These are phyloP conservation scores for Cynanchum wilfordii DNA, from an alignment of 257 asterid species.

Conservation along the genomic window DNA sequence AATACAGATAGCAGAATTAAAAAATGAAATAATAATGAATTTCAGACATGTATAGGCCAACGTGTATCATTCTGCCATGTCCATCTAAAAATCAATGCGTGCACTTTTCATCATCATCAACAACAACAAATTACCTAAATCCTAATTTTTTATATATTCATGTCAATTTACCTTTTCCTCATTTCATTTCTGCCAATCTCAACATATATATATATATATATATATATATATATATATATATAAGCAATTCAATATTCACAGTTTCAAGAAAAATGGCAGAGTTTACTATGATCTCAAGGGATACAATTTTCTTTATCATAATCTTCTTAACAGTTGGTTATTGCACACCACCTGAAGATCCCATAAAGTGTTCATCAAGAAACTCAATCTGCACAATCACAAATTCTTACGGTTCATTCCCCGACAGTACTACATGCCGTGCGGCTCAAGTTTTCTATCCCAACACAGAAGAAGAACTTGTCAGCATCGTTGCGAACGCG, in stretches of 20 bases:
- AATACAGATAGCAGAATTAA: no score
- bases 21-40: neutral
- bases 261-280: neutral
- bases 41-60: neutral
- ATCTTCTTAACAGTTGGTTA: neutral
- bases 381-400: conserved; percentile 55
- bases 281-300: neutral
- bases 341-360: conserved; percentile 46
- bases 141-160: neutral
- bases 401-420: conserved; percentile 50
- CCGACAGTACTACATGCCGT: conserved; percentile 48
- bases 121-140: neutral
- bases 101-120: neutral
- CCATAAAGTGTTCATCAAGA: conserved; percentile 30
- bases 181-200: neutral
- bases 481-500: conserved; percentile 44
- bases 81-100: neutral
- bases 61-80: neutral
- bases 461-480: conserved; percentile 36
- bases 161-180: neutral
- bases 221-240: no score
- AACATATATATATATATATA: no score
- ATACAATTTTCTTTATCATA: neutral
- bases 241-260: no score
- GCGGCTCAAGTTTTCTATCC: conserved; percentile 51